Percentiles rank a stretch among this genome's conserved stretches.
phyloP scores from a whole-genome alignment of 306 rosid species.

The Malus sieversii region DNA sequence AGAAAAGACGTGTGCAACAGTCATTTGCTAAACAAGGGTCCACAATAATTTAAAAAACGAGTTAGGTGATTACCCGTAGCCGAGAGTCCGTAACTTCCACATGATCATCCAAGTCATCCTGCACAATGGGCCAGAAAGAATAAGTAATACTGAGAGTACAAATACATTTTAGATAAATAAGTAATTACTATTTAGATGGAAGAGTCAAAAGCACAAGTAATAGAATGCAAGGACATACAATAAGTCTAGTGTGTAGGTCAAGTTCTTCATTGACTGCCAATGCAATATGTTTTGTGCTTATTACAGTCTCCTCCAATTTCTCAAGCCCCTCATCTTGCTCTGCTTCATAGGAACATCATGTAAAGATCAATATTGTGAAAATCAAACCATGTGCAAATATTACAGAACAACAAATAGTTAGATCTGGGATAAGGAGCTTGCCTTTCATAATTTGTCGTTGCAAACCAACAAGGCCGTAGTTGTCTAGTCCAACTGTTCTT shows the following conservation, averaged over 20 bases:
- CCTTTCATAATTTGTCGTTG: constrained; percentile 93
- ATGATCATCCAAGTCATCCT: constrained; percentile 96
- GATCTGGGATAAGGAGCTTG: constrained; percentile 20
- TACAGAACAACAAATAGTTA: not conserved
- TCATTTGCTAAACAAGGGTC: not conserved
- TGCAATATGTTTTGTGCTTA: constrained; percentile 96
- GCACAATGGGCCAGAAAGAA: constrained; percentile 15
- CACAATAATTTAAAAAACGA: not conserved
- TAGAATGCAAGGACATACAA: constrained; percentile 44
- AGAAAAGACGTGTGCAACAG: not conserved
- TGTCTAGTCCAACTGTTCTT: constrained; percentile 79
- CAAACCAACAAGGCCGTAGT: constrained; percentile 74
- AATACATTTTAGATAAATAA: constrained; percentile 7
- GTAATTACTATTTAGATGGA: not conserved
- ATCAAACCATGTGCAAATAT: not conserved
- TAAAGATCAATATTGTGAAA: constrained; percentile 20
- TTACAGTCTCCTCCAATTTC: constrained; percentile 85
- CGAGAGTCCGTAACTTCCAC: constrained; percentile 89
- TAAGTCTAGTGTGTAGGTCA: constrained; percentile 81
- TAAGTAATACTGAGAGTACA: not conserved
- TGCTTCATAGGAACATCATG: constrained; percentile 33
- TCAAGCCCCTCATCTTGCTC: constrained; percentile 98
- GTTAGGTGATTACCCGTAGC: constrained; percentile 59
- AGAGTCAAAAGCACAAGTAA: constrained; percentile 2
- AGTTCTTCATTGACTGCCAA: constrained; percentile 96